Conservation (phyloP, 2,329 filamentous ascomycete genomes). For the Talaromyces sp. region DNA sequence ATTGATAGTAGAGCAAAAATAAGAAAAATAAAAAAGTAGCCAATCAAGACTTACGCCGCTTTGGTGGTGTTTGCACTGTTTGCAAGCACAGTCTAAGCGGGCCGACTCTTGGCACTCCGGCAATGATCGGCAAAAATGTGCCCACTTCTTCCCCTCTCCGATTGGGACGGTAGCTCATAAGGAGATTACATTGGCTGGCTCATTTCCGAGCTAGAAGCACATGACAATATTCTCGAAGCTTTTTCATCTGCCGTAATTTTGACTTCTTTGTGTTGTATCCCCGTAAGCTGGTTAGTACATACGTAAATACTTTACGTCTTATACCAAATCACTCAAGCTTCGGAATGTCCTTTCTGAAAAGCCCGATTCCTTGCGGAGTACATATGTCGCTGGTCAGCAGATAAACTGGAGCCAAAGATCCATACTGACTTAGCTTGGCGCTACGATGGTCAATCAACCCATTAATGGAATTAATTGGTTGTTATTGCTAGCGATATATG, state of each 20-base stretch:
- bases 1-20: not conserved
- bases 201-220: conserved; percentile 16
- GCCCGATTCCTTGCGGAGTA: conserved; percentile 1
- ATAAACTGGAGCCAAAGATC: not conserved
- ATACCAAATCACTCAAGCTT: not conserved
- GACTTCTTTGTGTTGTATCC: not conserved
- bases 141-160: not conserved
- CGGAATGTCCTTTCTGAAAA: not conserved
- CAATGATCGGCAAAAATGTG: not conserved
- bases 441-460: not conserved
- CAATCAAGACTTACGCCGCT: not conserved
- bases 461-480: not conserved
- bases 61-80: conserved; percentile 13
- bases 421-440: not conserved
- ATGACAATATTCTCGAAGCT: conserved; percentile 16
- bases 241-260: conserved; percentile 5
- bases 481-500: not conserved
- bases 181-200: not conserved
- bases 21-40: not conserved
- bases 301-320: not conserved
- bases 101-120: not conserved
- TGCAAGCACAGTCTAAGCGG: not conserved
- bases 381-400: not conserved
- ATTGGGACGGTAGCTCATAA: conserved; percentile 1
- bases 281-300: not conserved